Evolutionary conservation across 164 flowering plant genomes (phyloP).

Genomic region (Vitis cinerea): DNA sequence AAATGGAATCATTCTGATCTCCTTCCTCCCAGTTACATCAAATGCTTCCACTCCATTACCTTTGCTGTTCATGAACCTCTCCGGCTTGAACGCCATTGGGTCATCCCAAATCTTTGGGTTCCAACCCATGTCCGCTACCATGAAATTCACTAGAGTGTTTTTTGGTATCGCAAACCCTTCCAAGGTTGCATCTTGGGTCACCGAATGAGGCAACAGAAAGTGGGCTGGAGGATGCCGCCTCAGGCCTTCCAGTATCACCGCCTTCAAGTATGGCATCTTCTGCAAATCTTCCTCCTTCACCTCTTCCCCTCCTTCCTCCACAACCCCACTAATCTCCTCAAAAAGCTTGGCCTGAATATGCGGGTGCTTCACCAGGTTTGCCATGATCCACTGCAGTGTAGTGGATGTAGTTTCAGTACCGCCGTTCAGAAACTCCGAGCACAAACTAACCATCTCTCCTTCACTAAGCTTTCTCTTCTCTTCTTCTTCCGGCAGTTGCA

Average conservation of each 20-base stretch:
- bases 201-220: conserved; percentile 36
- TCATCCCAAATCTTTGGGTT: conserved; percentile 5
- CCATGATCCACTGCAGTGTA: conserved; percentile 9
- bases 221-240: conserved; percentile 42
- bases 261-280: conserved; percentile 1
- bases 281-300: conserved; percentile 5
- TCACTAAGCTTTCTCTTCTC: conserved; percentile 20
- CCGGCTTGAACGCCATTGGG: conserved; percentile 41
- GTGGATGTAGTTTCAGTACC: conserved; percentile 32
- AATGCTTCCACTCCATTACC: conserved; percentile 5
- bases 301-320: conserved; percentile 7
- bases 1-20: conserved; percentile 58
- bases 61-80: conserved; percentile 32
- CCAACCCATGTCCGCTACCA: conserved; percentile 35
- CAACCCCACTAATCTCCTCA: conserved; percentile 25
- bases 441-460: conserved; percentile 19
- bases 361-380: no score
- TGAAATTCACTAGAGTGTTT: conserved; percentile 26
- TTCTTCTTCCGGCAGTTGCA: conserved; percentile 7
- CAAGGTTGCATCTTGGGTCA: conserved; percentile 22
- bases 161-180: conserved; percentile 33
- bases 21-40: conserved; percentile 41
- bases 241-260: conserved; percentile 37
- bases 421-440: conserved; percentile 28
- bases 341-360: conserved; percentile 31